phyloP scores from a whole-genome alignment of 73 alveolate species.

The Tetrahymena malaccensis region DNA sequence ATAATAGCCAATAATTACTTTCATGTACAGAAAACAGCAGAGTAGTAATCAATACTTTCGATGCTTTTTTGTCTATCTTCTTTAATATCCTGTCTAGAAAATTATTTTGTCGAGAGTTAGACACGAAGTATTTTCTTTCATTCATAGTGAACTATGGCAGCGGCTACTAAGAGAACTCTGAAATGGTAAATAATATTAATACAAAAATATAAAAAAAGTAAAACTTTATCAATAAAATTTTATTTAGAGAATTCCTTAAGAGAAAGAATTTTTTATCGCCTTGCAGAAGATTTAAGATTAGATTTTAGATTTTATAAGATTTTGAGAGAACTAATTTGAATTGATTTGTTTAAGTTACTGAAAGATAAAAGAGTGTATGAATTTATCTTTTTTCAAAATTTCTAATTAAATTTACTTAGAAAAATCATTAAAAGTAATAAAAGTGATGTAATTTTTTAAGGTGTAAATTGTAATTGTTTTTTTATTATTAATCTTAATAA shows the following conservation, averaged over 20 bases:
- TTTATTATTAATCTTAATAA: too few relatives aligned
- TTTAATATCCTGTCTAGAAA: not conserved
- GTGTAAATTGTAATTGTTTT: too few relatives aligned
- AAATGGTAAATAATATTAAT: not conserved
- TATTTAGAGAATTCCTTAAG: not conserved
- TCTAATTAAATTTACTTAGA: too few relatives aligned
- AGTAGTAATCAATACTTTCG: not conserved
- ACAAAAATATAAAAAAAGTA: not conserved
- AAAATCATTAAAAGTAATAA: too few relatives aligned
- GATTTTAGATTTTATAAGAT: not conserved
- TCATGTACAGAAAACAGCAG: not conserved
- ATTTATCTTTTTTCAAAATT: too few relatives aligned
- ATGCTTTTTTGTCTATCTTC: not conserved
- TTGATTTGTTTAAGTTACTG: too few relatives aligned
- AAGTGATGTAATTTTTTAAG: too few relatives aligned
- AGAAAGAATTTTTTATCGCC: not conserved
- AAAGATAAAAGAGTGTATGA: too few relatives aligned
- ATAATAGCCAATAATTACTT: not conserved
- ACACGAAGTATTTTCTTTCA: not conserved
- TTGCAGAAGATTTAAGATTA: not conserved
- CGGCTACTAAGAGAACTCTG: not conserved
- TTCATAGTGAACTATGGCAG: not conserved
- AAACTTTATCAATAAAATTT: not conserved
- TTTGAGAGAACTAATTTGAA: not conserved
- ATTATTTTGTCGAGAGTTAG: not conserved